Evolutionary conservation across 768 basidiomycete species (phyloP).

Genomic region (Kwoniella dejecticola): DNA sequence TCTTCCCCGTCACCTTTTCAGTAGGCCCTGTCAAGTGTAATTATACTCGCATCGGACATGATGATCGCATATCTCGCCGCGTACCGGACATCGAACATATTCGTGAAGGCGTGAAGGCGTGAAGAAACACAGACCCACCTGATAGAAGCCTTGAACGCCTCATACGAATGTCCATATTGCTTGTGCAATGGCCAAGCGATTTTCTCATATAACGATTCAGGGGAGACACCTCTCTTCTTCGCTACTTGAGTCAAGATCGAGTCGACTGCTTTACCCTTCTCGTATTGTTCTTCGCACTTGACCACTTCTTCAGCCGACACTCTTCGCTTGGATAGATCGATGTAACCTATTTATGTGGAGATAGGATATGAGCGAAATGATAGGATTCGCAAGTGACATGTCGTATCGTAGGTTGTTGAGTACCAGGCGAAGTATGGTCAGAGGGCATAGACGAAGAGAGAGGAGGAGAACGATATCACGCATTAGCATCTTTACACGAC

Average conservation of each 20-base stretch:
- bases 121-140: conserved; percentile 72
- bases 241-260: conserved; percentile 59
- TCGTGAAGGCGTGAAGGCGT: too few species aligned
- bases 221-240: conserved; percentile 57
- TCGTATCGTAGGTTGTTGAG: not conserved
- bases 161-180: conserved; percentile 93
- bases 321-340: conserved; percentile 96
- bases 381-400: not conserved
- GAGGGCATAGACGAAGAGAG: not conserved
- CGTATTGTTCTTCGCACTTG: conserved; percentile 98
- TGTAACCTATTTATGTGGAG: conserved; percentile 69
- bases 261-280: conserved; percentile 95
- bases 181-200: conserved; percentile 90
- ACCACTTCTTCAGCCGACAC: conserved; percentile 97
- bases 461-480: not conserved
- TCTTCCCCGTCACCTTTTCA: too few species aligned
- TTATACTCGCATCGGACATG: too few species aligned
- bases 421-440: not conserved
- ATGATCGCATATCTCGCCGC: too few species aligned
- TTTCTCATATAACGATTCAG: conserved; percentile 85
- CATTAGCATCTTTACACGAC: not conserved
- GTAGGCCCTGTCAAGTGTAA: too few species aligned
- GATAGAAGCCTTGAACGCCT: conserved; percentile 95
- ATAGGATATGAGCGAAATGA: not conserved
- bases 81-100: too few species aligned